These are phyloP conservation scores for Apodospora peruviana DNA, from an alignment of 495 filamentous ascomycete species.

Conservation along the genomic window DNA sequence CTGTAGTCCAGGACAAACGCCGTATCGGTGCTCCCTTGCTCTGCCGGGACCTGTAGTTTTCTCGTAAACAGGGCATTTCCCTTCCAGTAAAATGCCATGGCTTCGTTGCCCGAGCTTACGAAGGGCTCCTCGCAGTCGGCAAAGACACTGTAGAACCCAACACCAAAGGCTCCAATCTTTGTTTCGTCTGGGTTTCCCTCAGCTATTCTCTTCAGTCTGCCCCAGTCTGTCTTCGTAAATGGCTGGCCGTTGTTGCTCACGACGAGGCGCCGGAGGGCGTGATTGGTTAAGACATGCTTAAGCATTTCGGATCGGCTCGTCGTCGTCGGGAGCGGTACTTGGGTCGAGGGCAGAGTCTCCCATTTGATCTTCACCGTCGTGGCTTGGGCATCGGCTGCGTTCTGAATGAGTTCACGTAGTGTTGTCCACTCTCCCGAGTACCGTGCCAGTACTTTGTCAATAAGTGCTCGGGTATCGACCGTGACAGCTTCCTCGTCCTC, in stretches of 20 bases:
- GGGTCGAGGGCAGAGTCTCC: conserved; percentile 77
- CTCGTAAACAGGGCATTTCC: conserved; percentile 89
- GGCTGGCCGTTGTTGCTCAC: conserved; percentile 86
- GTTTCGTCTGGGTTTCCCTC: conserved; percentile 98
- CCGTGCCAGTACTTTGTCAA: conserved; percentile 92
- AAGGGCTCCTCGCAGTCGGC: conserved; percentile 97
- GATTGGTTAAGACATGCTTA: conserved; percentile 75
- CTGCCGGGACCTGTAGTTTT: conserved; percentile 60
- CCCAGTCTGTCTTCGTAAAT: conserved; percentile 88
- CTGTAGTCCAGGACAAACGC: conserved; percentile 91
- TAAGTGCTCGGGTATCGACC: conserved; percentile 91
- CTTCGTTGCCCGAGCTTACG: conserved; percentile 81
- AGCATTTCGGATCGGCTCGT: conserved; percentile 63
- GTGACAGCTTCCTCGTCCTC: conserved; percentile 97
- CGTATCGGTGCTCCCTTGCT: conserved; percentile 63
- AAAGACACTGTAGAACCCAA: conserved; percentile 98
- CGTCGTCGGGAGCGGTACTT: conserved; percentile 62
- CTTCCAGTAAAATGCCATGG: conserved; percentile 99
- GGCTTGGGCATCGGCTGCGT: conserved; percentile 92
- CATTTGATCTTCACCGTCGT: conserved; percentile 84
- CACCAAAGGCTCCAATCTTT: conserved; percentile 97
- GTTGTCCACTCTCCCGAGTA: conserved; percentile 91
- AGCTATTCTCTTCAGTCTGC: conserved; percentile 87
- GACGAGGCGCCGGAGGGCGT: conserved; percentile 74
- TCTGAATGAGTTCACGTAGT: conserved; percentile 92